Conservation (phyloP, 176 grass and related monocot genomes). For the Triticum urartu region DNA sequence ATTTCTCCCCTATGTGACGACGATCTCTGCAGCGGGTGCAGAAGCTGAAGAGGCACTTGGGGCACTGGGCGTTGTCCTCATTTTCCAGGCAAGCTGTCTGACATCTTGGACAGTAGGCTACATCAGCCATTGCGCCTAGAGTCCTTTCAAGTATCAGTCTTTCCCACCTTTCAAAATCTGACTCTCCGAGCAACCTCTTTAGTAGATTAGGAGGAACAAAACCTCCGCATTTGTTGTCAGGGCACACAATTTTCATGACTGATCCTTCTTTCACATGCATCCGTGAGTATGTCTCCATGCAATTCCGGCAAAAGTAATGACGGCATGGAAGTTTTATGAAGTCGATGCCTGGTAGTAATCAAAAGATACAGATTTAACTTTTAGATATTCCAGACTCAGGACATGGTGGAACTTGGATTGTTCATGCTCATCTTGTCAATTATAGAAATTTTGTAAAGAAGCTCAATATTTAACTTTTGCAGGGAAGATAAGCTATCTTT, state of each 20-base stretch:
- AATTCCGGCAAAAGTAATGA: conserved; percentile 56
- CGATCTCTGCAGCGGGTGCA: conserved; percentile 39
- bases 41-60: conserved; percentile 64
- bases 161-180: conserved; percentile 60
- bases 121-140: conserved; percentile 56
- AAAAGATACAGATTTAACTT: conserved; percentile 12
- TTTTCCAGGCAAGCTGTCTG: conserved; percentile 57
- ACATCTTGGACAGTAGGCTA: conserved; percentile 60
- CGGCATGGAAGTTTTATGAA: conserved; percentile 54
- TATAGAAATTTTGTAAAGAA: neutral
- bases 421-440: neutral
- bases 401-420: neutral
- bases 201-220: conserved; percentile 51
- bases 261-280: conserved; percentile 66
- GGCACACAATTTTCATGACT: conserved; percentile 47
- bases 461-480: neutral
- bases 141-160: conserved; percentile 47
- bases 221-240: conserved; percentile 38
- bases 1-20: conserved; percentile 47
- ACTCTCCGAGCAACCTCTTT: conserved; percentile 49
- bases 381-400: neutral
- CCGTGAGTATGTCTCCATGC: conserved; percentile 56
- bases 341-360: conserved; percentile 28
- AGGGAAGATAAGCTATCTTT: neutral
- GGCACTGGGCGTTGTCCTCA: conserved; percentile 51